These are phyloP conservation scores for Dendrobium officinale DNA, from an alignment of 106 monocot species.

Conservation along the genomic window DNA sequence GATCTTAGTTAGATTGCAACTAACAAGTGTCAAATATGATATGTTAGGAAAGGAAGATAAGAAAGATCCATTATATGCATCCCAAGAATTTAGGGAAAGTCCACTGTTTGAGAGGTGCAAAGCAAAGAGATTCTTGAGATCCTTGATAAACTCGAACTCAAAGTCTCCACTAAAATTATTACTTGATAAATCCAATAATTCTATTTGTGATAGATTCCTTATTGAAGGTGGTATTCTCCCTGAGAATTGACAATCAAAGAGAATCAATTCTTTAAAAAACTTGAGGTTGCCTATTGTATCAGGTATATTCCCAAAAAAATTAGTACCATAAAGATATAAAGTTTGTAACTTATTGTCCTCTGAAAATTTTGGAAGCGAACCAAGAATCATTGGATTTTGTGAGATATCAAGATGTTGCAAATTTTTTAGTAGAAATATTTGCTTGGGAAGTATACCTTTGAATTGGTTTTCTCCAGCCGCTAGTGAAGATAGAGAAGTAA, in stretches of 20 bases:
- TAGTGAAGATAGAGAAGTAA: too few relatives aligned
- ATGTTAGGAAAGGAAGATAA: slow-evolving; percentile 9
- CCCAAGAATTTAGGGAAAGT: slow-evolving; percentile 28
- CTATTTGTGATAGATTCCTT: not conserved
- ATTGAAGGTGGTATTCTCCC: slow-evolving; percentile 41
- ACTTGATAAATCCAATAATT: too few relatives aligned
- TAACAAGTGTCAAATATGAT: slow-evolving; percentile 2
- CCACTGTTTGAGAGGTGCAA: slow-evolving; percentile 41
- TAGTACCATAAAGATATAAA: slow-evolving; percentile 22
- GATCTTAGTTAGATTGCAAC: slow-evolving; percentile 39
- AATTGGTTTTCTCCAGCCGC: too few relatives aligned
- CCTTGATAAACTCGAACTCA: slow-evolving; percentile 6
- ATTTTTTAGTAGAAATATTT: not conserved
- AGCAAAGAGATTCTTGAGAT: slow-evolving; percentile 26
- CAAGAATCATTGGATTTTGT: slow-evolving; percentile 13
- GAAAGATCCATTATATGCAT: too few relatives aligned
- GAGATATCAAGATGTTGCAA: slow-evolving; percentile 35
- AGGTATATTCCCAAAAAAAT: slow-evolving; percentile 17
- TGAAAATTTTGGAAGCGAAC: slow-evolving; percentile 2
- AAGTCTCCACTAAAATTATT: slow-evolving; percentile 39
- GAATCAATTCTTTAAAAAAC: slow-evolving; percentile 25
- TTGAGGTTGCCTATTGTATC: slow-evolving; percentile 18
- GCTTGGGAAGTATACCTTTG: too few relatives aligned
- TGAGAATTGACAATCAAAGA: slow-evolving; percentile 24
- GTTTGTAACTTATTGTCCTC: slow-evolving; percentile 12